Percentiles rank a stretch among this genome's conserved stretches.
Conservation (phyloP, 495 filamentous ascomycete genomes). For the Tuber aestivum region DNA sequence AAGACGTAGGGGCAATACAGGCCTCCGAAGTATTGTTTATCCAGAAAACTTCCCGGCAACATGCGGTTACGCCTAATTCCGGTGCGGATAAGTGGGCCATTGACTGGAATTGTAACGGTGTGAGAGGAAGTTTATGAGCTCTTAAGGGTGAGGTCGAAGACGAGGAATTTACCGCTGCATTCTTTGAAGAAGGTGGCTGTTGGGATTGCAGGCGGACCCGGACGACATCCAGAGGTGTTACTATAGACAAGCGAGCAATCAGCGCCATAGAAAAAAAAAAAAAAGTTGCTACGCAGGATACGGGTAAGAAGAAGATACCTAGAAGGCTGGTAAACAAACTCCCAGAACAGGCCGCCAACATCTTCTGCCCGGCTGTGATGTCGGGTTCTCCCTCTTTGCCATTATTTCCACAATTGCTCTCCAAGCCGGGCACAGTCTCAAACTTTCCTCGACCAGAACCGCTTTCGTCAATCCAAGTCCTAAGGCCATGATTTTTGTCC, state of each 20-base stretch:
- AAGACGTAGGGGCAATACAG: conserved; percentile 56
- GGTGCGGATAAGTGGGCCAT: conserved; percentile 41
- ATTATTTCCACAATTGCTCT: not conserved
- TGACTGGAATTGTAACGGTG: conserved; percentile 41
- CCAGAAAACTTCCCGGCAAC: conserved; percentile 97
- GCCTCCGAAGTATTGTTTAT: conserved; percentile 75
- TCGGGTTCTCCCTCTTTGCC: conserved; percentile 48
- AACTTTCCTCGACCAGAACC: not conserved
- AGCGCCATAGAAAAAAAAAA: not conserved
- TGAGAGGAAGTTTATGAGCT: conserved; percentile 34
- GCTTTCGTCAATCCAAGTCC: not conserved
- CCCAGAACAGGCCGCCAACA: conserved; percentile 86
- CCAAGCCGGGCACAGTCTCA: not conserved
- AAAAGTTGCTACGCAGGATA: not conserved
- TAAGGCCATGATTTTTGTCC: not conserved
- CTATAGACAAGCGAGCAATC: conserved; percentile 46
- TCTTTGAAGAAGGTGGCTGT: conserved; percentile 47
- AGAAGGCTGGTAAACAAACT: conserved; percentile 84
- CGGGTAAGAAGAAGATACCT: conserved; percentile 53
- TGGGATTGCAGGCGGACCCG: conserved; percentile 92
- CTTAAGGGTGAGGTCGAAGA: conserved; percentile 30
- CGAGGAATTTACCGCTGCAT: conserved; percentile 40
- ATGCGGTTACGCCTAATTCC: conserved; percentile 86
- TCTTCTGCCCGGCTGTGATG: conserved; percentile 77
- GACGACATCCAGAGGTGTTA: conserved; percentile 94